These are phyloP conservation scores for Lactifluus pinguis DNA, from an alignment of 768 basidiomycete species.

Conservation along the genomic window DNA sequence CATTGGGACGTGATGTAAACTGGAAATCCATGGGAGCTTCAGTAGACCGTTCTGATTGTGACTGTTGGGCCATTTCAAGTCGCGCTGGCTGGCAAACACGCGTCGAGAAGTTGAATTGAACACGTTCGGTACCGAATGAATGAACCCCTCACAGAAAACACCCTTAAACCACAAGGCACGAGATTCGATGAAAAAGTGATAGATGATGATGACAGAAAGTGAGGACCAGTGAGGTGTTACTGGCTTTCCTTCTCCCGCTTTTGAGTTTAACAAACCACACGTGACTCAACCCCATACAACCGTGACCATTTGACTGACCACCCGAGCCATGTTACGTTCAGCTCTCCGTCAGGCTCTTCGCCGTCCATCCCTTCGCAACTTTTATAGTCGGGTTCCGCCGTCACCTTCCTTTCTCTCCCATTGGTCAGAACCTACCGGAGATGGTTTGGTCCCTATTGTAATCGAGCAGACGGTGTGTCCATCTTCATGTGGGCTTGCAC, in stretches of 20 bases:
- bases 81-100: constrained; percentile 9
- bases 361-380: not conserved
- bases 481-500: not conserved
- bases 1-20: constrained; percentile 60
- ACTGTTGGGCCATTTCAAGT: constrained; percentile 5
- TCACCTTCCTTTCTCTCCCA: constrained; percentile 41
- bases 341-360: constrained; percentile 13
- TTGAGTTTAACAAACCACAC: not conserved
- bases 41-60: constrained; percentile 41
- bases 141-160: not conserved
- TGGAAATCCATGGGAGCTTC: constrained; percentile 90
- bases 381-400: not conserved
- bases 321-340: constrained; percentile 29
- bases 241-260: not conserved
- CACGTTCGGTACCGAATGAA: not conserved
- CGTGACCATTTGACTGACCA: no score
- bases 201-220: not conserved
- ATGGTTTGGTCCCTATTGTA: constrained; percentile 79
- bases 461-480: constrained; percentile 78
- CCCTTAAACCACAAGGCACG: not conserved
- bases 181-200: not conserved
- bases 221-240: not conserved
- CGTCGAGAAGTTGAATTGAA: constrained; percentile 5
- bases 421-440: constrained; percentile 35
- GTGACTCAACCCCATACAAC: no score